These are phyloP conservation scores for Mycena capillaripes DNA, from an alignment of 768 basidiomycete genomes.

Conservation along the genomic window DNA sequence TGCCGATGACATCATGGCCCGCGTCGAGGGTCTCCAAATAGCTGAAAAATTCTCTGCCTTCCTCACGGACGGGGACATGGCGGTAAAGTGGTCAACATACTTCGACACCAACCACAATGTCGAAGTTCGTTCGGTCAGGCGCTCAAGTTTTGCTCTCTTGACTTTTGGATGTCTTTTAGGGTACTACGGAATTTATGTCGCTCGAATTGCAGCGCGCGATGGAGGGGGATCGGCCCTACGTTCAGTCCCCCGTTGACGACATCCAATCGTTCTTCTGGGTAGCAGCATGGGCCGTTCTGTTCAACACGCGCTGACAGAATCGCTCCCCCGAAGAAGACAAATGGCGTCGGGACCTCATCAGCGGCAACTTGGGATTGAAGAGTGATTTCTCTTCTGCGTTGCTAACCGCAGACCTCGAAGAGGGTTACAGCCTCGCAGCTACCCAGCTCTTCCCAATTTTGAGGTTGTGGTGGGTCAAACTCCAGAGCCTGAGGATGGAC, in stretches of 20 bases:
- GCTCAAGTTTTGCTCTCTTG: too few species aligned
- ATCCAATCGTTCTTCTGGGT: slow-evolving; percentile 30
- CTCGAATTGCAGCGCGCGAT: not conserved
- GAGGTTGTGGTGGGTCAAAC: too few species aligned
- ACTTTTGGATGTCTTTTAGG: slow-evolving; percentile 1
- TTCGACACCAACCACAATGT: not conserved
- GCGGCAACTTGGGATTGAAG: too few species aligned
- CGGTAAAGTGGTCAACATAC: slow-evolving; percentile 24
- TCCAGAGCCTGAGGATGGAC: too few species aligned
- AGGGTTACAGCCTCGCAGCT: too few species aligned
- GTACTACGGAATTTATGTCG: slow-evolving; percentile 37
- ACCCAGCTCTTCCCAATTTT: too few species aligned
- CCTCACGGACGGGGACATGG: slow-evolving; percentile 34
- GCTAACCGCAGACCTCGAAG: too few species aligned
- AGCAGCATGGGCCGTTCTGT: slow-evolving; percentile 32
- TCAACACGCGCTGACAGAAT: not conserved
- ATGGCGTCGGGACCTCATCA: not conserved
- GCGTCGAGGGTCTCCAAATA: not conserved
- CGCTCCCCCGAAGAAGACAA: not conserved
- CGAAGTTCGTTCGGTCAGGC: not conserved
- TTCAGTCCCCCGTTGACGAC: slow-evolving; percentile 36
- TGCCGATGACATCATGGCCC: not conserved
- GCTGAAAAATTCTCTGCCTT: slow-evolving; percentile 9
- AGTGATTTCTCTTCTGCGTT: too few species aligned
- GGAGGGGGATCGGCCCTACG: not conserved